Base-by-base conservation (phyloP, 345 rosid genomes). In the Salix caprea region DNA sequence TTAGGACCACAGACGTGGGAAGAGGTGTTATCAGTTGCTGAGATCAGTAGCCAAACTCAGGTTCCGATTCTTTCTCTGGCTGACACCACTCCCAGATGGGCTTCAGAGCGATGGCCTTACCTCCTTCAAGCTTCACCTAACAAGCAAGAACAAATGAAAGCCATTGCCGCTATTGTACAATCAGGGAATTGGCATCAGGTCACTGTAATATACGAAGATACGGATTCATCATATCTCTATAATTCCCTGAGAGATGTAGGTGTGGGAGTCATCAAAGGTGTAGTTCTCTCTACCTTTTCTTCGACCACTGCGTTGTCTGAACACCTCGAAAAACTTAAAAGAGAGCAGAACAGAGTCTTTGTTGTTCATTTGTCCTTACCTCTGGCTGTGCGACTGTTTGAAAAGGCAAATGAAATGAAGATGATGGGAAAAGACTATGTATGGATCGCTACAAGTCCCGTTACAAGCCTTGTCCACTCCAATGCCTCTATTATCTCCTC, bases 381-480 rank as follows among this genome's bases (percentile, higher is more conserved):
- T 26, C 12, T 81, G 67, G 78, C 82, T 2, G 65, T 6, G 5
- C 65, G 14, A 12, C 28, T 84, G 18, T 81, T 84, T 26, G 21
- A 73, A 73, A 58, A 5, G 32, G 84, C 86, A 2, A 78, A 72
- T 39, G 65, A 73, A 26, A 69, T 75, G 82, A 71, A 39, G 16
- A 81, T 84, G 80, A 78, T 81, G 80, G 78, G 78, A 60, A 70
- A 78, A 13, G 86, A 70, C 16, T 78, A 71, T 39, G 82, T 78
- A 7, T 84, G 86, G 86, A 81, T 84, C 58, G 39, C 80, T 4
- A 81, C 84, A 30, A 62, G 73, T 65, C 23, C 71, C 23, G 26
- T 84, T 69, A 66, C 84, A 23, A 70, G 78, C 42, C 78, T 75
- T 37, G 36, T 65, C 6, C 70, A 78, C 37, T 72, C 80, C 32